Evolutionary conservation across 1,284 basidiomycete genomes (phyloP), one percentile per base, ranked within the genome.

Genomic region (Fomes fomentarius): DNA sequence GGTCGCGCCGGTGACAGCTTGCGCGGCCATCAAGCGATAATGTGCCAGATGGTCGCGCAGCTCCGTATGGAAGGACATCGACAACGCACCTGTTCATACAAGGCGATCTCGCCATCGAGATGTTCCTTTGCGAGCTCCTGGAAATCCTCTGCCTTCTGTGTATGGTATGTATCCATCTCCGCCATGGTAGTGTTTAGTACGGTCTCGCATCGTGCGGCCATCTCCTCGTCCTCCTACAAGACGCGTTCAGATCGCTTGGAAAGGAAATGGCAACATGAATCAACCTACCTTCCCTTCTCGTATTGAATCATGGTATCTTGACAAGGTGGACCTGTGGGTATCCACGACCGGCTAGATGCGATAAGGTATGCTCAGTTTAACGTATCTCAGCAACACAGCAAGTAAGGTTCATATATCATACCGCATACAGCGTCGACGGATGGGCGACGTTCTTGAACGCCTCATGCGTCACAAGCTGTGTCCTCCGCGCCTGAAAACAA

Each of bases 141-240:
- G 59, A 92, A 87, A 63, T 91, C 89, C 63, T 91, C 86, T 4
- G 73, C 66, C 66, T 91, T 91, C 67, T 91, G 87, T 0, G 75
- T 71, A 64, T 93, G 89, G 63, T 91, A 91, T 2, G 81, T 85
- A 52, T 92, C 88, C 78, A 94, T 85, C 73, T 94, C 93, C 3
- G 91, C 89, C 82, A 93, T 87, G 0, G 93, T 93, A 3, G 86
- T 86, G 68, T 94, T 94, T 22, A 95, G 72, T 7, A 94, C 90
- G 0, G 93, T 94, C 71, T 95, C 93, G 68, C 90, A 94, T 17
- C 92, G 81, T 3, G 84, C 77, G 1, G 85, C 82, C 56, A 88
- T 71, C 15, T 87, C 85, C 52, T 86, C 83, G 60, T 86, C 76
- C n/a, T 77, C 69, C 85, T 88, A 53, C 11, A 46, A 2, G 48